Evolutionary conservation across 1,284 basidiomycete genomes (phyloP).

Genomic region (Rhodotorula sp.): DNA sequence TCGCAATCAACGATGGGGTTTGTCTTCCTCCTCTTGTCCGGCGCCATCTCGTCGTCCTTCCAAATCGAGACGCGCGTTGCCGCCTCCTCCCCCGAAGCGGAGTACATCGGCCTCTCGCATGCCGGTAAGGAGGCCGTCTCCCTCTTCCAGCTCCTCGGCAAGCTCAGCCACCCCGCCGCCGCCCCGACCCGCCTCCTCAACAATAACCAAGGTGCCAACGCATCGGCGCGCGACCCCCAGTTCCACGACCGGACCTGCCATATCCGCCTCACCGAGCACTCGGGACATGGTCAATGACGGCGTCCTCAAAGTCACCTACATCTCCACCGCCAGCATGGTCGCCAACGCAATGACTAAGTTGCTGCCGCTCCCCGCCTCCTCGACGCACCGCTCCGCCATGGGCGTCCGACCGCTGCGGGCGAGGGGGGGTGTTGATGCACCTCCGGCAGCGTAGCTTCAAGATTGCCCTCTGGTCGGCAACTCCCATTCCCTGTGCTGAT

Average conservation of each 20-base stretch:
- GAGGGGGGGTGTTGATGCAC: constrained; percentile 20
- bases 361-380: constrained; percentile 2
- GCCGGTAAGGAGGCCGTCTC: constrained; percentile 53
- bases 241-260: constrained; percentile 48
- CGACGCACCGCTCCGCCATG: not conserved
- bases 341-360: constrained; percentile 14
- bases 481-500: not conserved
- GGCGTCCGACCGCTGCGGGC: not conserved
- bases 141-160: constrained; percentile 47
- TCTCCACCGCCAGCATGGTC: constrained; percentile 2
- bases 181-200: constrained; percentile 24
- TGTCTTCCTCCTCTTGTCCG: constrained; percentile 43
- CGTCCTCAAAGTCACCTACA: not conserved
- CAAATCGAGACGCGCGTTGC: constrained; percentile 52
- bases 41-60: constrained; percentile 53
- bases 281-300: not conserved
- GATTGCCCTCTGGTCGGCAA: not conserved
- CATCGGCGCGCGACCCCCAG: constrained; percentile 46
- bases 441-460: not conserved
- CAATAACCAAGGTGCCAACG: constrained; percentile 43
- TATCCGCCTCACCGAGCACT: constrained; percentile 26
- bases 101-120: constrained; percentile 57
- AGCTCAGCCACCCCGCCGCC: constrained; percentile 38
- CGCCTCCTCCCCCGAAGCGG: constrained; percentile 45
- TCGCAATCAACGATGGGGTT: constrained; percentile 53